Base-by-base conservation (phyloP, 2,329 filamentous ascomycete species). In the Elsinoe arachidis region DNA sequence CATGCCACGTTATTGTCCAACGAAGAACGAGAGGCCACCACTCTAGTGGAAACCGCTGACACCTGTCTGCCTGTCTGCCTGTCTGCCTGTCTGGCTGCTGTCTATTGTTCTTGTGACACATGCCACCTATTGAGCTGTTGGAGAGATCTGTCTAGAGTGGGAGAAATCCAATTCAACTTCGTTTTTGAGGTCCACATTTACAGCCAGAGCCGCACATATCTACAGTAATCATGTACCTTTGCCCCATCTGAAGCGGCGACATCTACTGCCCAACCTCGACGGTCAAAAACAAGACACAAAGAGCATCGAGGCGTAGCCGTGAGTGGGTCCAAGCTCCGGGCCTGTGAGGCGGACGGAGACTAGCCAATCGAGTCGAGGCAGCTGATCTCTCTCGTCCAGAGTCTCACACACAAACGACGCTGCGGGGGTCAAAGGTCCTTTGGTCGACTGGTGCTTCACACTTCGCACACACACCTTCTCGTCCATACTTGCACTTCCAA, bases 261-360 rank as follows among this genome's bases (percentile, higher is more conserved):
- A 21, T 11, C 21, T 9, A 5, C 23, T 19, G 15, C 37, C 6
- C 38, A 10, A 15, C 14, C 38, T n/a, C 38, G 3, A 41, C 38
- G 17, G 38, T 5, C 38, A 51, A 34, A 34, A 51, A 34, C 46
- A 34, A 39, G 11, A 17, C 49, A 53, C 9, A 15, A 37, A 53
- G 19, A 53, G 15, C 49, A 53, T 53, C 33, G 33, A 53, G 49
- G 30, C 46, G 30, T 51, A 46, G 41, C 46, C 46, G 46, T 51
- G 46, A 51, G 33, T 43, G 53, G 53, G 53, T 55, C 53, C 37
- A 44, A 55, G 53, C 53, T 55, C 53, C 39, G 53, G 53, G 37
- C 15, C 41, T 46, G 39, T 43, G 53, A 55, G 38, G 53, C 53
- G 53, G 19, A 19, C 35, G 53, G 53, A 15, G 37, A 35, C 14